Evolutionary conservation across 2,329 filamentous ascomycete genomes (phyloP), one percentile per base, ranked within the genome.

Genomic region (Claviceps sp.): DNA sequence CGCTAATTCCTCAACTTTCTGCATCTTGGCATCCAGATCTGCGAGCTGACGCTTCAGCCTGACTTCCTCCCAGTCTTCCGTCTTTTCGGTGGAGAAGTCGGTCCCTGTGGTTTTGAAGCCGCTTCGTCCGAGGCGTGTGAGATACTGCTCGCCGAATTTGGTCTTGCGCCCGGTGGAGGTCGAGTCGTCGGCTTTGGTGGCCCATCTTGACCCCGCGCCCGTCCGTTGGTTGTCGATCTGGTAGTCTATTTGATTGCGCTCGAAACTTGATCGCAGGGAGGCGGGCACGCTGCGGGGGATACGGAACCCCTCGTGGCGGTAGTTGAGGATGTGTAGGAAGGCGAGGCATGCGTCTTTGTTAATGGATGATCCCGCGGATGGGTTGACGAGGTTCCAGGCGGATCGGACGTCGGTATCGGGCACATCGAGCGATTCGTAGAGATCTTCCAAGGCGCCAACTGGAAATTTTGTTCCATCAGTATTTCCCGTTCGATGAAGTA

Each of bases 11-110:
- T 94, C 89, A 1, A 95, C 85, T 54, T 85, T 84, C 38, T 84
- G 81, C 56, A 96, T 85, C 73, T 94, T 95, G 52, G 85, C 78
- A 61, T 98, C 90, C 30, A 98, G 73, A 60, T 97, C 91, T 24
- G 82, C 78, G 36, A 98, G 79, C 69, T 97, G 89, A 65, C 93
- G 90, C 76, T 94, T 91, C 58, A 98, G 76, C 51, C 90, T 81
- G 45, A 97, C 93, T 69, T 97, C 93, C 69, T 98, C 93, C 89
- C 93, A 97, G 65, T 98, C 93, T 62, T 94, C 91, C 55, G 86
- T 87, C 65, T 89, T 87, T 56, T 87, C 85, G 40, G 79, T 77
- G 54, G 82, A 85, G 66, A 97, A 97, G 71, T 98, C 90, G 1
- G 93, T 98, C 26, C 93, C 93, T 42, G 84, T 75, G 8, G 86